phyloP scores from a whole-genome alignment of 176 grass and related monocot species.

The Oropetium thomaeum region DNA sequence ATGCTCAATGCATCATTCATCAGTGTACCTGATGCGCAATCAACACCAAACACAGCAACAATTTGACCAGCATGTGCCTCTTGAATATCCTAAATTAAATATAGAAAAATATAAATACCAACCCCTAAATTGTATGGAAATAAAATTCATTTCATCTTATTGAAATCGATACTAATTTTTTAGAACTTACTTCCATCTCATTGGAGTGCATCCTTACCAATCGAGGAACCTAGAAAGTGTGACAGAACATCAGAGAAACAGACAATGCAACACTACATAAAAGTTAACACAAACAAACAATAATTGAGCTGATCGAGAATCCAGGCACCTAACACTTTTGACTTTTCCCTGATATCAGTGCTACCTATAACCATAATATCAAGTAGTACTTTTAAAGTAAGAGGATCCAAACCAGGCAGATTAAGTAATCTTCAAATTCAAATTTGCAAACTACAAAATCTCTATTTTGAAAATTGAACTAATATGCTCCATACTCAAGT shows the following conservation, averaged over 20 bases:
- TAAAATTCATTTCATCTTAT: slow-evolving; percentile 3
- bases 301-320: background rate
- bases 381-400: background rate
- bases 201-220: slow-evolving; percentile 97
- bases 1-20: background rate
- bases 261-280: slow-evolving; percentile 2
- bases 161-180: background rate
- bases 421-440: background rate
- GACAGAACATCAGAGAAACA: slow-evolving; percentile 11
- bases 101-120: slow-evolving; percentile 18
- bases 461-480: slow-evolving; percentile 1
- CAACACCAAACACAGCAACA: slow-evolving; percentile 97
- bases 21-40: slow-evolving; percentile 76
- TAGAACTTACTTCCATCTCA: slow-evolving; percentile 86
- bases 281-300: slow-evolving; percentile 15
- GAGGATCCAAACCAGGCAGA: background rate
- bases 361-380: background rate
- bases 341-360: background rate
- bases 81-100: slow-evolving; percentile 83
- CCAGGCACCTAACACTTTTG: background rate
- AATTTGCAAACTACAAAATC: background rate
- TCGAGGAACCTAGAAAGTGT: slow-evolving; percentile 74
- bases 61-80: slow-evolving; percentile 97
- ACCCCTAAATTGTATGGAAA: background rate
- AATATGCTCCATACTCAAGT: background rate